Percentiles rank a stretch among this genome's conserved stretches.
Evolutionary conservation across 345 rosid species (phyloP).

Genomic region (Anacardium occidentale): DNA sequence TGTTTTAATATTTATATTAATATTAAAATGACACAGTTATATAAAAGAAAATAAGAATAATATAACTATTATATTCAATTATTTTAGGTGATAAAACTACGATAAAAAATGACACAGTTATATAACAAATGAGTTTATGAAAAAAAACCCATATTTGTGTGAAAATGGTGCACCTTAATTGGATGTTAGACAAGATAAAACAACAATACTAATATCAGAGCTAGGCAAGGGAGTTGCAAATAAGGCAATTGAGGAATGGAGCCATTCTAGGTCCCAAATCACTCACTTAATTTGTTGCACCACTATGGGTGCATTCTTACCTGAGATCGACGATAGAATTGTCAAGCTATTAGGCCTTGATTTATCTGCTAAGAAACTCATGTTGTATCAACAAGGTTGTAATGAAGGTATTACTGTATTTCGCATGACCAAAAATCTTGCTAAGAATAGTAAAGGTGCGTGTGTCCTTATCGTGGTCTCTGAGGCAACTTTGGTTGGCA

Average conservation of each 20-base stretch:
- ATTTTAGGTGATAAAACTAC: constrained; percentile 42
- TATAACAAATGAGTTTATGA: constrained; percentile 37
- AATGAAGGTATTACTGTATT: constrained; percentile 38
- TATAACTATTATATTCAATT: too few species aligned
- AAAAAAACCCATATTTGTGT: constrained; percentile 32
- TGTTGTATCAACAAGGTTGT: constrained; percentile 52
- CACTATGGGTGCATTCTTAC: constrained; percentile 47
- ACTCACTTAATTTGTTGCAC: constrained; percentile 56
- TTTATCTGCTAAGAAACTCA: constrained; percentile 40
- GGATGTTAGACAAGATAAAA: constrained; percentile 41
- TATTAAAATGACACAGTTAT: too few species aligned
- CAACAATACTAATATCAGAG: constrained; percentile 34
- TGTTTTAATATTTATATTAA: too few species aligned
- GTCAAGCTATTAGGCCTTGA: constrained; percentile 48
- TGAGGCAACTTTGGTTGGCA: constrained; percentile 28
- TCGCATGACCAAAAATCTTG: constrained; percentile 49
- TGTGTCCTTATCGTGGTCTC: constrained; percentile 43
- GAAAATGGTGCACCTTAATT: constrained; percentile 35
- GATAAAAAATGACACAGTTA: constrained; percentile 41
- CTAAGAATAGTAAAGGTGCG: constrained; percentile 45
- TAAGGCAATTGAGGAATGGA: constrained; percentile 46
- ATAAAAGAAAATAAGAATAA: too few species aligned
- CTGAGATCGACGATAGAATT: constrained; percentile 52
- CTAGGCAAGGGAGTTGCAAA: constrained; percentile 43
- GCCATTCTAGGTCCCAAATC: constrained; percentile 48